Conservation (phyloP, 352 stramenopile genomes). For the Stephanocyclus meneghinianus region DNA sequence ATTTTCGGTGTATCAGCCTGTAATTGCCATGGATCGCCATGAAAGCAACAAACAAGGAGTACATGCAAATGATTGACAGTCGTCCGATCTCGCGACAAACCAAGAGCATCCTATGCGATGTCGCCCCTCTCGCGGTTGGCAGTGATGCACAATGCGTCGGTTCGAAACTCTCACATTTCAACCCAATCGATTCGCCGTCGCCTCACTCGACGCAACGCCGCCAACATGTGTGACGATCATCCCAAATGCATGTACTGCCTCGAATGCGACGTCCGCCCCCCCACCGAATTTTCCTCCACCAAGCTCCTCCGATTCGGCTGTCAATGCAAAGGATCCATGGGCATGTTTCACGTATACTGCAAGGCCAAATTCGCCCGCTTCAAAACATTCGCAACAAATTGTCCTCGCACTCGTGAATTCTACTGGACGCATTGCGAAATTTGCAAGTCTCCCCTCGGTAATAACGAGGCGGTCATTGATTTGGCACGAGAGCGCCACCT, state of each 20-base stretch:
- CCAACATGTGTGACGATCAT: neutral
- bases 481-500: constrained; percentile 11
- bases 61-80: too few relatives aligned
- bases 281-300: neutral
- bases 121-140: too few relatives aligned
- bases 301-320: constrained; percentile 5
- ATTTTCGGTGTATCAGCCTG: too few relatives aligned
- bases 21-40: too few relatives aligned
- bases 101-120: too few relatives aligned
- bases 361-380: constrained; percentile 16
- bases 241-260: constrained; percentile 27
- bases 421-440: constrained; percentile 22
- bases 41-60: too few relatives aligned
- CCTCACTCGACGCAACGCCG: neutral
- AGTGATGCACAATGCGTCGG: too few relatives aligned
- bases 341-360: constrained; percentile 10
- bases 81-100: too few relatives aligned
- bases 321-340: constrained; percentile 17
- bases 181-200: neutral
- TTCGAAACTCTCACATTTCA: too few relatives aligned
- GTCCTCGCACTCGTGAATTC: constrained; percentile 7
- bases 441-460: neutral
- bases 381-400: constrained; percentile 3
- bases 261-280: neutral
- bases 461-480: constrained; percentile 7